Base-by-base conservation (phyloP, 495 filamentous ascomycete genomes). In the Penicillium malachiteum region DNA sequence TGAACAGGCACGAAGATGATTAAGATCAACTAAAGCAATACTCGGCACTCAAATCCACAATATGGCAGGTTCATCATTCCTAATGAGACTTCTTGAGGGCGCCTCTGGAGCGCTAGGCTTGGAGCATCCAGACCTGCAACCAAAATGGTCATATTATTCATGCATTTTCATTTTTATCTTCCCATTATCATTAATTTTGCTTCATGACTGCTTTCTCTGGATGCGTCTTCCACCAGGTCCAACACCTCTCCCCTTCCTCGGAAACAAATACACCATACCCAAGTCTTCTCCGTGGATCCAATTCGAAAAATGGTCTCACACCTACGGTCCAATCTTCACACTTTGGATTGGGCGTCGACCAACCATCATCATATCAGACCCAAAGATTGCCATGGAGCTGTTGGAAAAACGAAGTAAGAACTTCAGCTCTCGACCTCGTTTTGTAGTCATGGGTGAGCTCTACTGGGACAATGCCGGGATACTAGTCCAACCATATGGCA, bases 321-420 rank as follows among this genome's bases (percentile, higher is more conserved):
- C 64, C 41, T 81, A 83, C 57, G 82, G 82, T 18, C 79, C 81
- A 31, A 82, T 85, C 4, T 81, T 84, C 55, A 86, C 84, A 5
- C 72, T 88, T 8, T 85, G 84, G 77, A 75, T 84, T 49, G 85
- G 86, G 0, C 76, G 83, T 5, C 75, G 77, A 16, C 82, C 84
- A 2, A 87, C 85, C 30, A 79, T 88, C 49, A 74, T 87, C 45
- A 74, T 88, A 32, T 84, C 81, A 2, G 84, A 86, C 18, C 82
- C 84, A 0, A 74, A 83, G 12, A 76, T 84, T 13, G 83, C 84
- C n/a, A 79, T 73, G 47, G 81, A 83, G 21, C 62, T 84, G 35
- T 69, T 84, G 59, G 80, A 84, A 54, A 81, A 79, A 57, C 65
- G 78, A 30, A 77, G 75, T 34, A 72, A 69, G 33, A 83, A 78